phyloP scores from a whole-genome alignment of 225 moss, liverwort and hornwort genomes.

The Asterella californica region DNA sequence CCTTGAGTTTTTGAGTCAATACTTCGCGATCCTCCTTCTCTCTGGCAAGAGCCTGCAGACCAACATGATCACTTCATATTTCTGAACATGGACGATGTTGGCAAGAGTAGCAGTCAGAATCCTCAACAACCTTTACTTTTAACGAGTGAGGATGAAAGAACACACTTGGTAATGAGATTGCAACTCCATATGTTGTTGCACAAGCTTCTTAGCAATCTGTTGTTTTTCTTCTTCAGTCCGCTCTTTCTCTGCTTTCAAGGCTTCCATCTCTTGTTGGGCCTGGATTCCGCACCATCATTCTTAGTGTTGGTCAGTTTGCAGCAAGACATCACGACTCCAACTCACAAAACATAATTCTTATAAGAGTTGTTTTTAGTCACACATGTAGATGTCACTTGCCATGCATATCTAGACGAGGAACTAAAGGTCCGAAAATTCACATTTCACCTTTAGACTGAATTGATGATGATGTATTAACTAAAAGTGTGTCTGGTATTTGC shows the following conservation, averaged over 20 bases:
- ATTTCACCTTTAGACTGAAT: neutral
- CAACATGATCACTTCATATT: neutral
- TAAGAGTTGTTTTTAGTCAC: slow-evolving; percentile 34
- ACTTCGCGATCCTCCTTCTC: slow-evolving; percentile 97
- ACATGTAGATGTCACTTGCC: slow-evolving; percentile 13
- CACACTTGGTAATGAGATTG: slow-evolving; percentile 86
- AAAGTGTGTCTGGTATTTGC: neutral
- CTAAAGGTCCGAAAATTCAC: neutral
- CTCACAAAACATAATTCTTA: slow-evolving; percentile 34
- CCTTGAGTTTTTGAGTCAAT: slow-evolving; percentile 76
- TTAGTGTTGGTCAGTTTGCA: slow-evolving; percentile 24
- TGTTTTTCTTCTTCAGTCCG: slow-evolving; percentile 95
- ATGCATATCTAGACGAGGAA: neutral
- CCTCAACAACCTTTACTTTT: neutral
- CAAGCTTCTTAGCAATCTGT: slow-evolving; percentile 72
- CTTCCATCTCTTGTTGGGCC: slow-evolving; percentile 94
- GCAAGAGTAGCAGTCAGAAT: neutral
- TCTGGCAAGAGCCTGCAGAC: slow-evolving; percentile 74
- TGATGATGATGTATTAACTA: neutral
- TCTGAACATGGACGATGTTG: neutral
- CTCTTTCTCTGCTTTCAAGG: slow-evolving; percentile 93
- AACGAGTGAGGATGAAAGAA: neutral
- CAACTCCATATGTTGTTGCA: slow-evolving; percentile 85
- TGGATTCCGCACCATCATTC: slow-evolving; percentile 47
- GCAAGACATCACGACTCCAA: slow-evolving; percentile 33